A percentile compares a stretch with the other conserved stretches of the same genome.
These are phyloP conservation scores for Dryas octopetala DNA, from an alignment of 306 rosid species.

Conservation along the genomic window DNA sequence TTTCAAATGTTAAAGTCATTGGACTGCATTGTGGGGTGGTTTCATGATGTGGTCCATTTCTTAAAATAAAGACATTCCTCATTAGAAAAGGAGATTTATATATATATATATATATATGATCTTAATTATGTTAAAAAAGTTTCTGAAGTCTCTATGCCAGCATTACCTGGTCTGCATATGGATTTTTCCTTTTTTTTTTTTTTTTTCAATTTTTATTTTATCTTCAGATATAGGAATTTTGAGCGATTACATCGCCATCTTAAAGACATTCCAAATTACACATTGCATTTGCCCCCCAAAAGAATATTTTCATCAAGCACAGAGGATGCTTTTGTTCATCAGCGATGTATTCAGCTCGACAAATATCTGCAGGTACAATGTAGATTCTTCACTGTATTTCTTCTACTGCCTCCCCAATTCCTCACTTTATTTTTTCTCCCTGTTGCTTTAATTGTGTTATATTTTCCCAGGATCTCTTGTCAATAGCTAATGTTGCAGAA, in stretches of 20 bases:
- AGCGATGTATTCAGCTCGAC: constrained; percentile 94
- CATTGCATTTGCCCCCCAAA: constrained; percentile 88
- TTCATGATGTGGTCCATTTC: not conserved
- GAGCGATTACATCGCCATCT: constrained; percentile 91
- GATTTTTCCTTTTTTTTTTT: constrained; percentile 8
- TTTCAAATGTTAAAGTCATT: not conserved
- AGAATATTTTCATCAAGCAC: constrained; percentile 98
- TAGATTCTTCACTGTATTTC: constrained; percentile 20
- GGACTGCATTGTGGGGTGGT: not conserved
- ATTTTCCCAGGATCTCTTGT: constrained; percentile 73
- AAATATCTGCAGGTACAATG: constrained; percentile 78
- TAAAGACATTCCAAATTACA: constrained; percentile 91
- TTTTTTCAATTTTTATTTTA: constrained; percentile 12
- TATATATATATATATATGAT: not conserved
- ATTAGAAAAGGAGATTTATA: constrained; percentile 1
- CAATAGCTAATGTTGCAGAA: constrained; percentile 92
- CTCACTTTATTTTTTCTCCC: not conserved
- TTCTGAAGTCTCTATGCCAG: constrained; percentile 18
- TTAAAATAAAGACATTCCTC: not conserved
- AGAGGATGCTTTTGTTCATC: constrained; percentile 97
- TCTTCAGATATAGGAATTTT: constrained; percentile 84
- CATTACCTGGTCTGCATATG: constrained; percentile 18
- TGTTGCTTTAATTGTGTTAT: constrained; percentile 26
- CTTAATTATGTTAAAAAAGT: constrained; percentile 4
- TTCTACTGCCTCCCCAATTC: not conserved